Conservation (phyloP, 345 rosid species). For the Moricandia arvensis region DNA sequence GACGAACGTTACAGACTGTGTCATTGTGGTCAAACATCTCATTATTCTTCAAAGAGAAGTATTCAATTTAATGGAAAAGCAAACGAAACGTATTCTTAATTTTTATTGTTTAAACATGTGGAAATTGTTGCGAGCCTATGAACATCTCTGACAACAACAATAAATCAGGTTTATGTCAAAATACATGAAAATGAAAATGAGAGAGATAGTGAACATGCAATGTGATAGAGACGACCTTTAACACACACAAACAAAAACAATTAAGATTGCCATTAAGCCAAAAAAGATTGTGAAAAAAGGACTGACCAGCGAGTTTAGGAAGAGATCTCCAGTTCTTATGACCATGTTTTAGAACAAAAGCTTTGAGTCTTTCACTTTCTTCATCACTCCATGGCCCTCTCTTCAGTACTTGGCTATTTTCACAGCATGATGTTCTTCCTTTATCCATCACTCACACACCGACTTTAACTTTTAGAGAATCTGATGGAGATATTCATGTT, state of each 20-base stretch:
- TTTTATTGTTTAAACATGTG: not conserved
- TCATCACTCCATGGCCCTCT: constrained; percentile 37
- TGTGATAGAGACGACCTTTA: not conserved
- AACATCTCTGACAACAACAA: not conserved
- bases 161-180: not conserved
- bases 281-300: not conserved
- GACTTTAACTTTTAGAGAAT: constrained; percentile 6
- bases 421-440: constrained; percentile 33
- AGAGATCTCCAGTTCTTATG: constrained; percentile 33
- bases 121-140: not conserved
- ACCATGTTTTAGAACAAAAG: constrained; percentile 26
- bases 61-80: not conserved
- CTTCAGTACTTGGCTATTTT: constrained; percentile 25
- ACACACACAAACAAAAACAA: not conserved
- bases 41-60: not conserved
- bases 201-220: not conserved
- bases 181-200: not conserved
- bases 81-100: not conserved
- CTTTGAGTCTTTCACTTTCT: constrained; percentile 33
- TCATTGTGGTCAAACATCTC: constrained; percentile 8
- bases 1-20: constrained; percentile 24
- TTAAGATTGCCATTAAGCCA: not conserved
- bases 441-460: constrained; percentile 11
- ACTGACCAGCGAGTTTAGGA: constrained; percentile 35
- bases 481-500: constrained; percentile 1